Evolutionary conservation across 257 asterid species (phyloP), one percentile per base, ranked within the genome.

Genomic region (Plectranthus barbatus): DNA sequence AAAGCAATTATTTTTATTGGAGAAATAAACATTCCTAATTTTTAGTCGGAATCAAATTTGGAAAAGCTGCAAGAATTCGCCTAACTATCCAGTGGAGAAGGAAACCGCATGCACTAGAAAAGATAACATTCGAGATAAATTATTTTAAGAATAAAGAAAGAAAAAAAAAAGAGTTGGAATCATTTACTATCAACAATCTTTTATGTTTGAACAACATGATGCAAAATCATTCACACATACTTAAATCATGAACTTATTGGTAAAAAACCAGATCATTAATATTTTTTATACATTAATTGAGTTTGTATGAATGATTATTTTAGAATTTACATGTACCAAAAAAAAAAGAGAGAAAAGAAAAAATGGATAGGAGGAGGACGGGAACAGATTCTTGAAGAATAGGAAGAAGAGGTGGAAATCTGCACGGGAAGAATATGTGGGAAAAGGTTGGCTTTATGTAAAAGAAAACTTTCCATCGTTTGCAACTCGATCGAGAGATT

Each of bases 381-480:
- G n/a, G n/a, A n/a, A n/a, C n/a, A 15, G 46, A 56, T 54, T 54
- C 42, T 56, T 33, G 62, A 33, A 34, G 40, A 34, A 12, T 18
- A 18, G 26, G 68, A 66, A 59, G 51, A 20, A 64, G 56, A 56
- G 37, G 44, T 56, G 57, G 51, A 14, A 36, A 52, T 52, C 47
- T 56, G 57, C 64, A 60, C 1, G 58, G 44, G 64, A 21, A 57
- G 42, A 69, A 67, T 61, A 70, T 54, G 37, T 54, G 12, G 8
- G 55, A 47, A 41, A 72, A 55, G 12, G 67, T 20, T 24, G 6
- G 29, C 73, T 72, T 66, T 66, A 9, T 66, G 13, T 49, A 60
- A 55, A 61, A 46, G 19, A 40, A 34, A 15, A 10, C 9, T 67
- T 66, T 14, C 26, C 9, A 29, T 29, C 10, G 26, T 46, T 72